Conservation (phyloP, 345 rosid genomes). For the Eutrema japonicum region DNA sequence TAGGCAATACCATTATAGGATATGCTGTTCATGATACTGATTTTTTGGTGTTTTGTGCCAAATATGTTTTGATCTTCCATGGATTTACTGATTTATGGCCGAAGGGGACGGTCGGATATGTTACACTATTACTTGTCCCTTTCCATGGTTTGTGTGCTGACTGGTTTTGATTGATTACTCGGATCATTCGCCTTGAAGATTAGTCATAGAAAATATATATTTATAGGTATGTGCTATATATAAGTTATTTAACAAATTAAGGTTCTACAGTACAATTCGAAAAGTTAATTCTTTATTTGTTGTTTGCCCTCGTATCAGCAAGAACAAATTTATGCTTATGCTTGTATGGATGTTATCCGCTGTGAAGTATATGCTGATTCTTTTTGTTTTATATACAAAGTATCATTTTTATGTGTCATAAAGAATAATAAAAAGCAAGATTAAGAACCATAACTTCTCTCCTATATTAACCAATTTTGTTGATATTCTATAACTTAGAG, state of each 20-base stretch:
- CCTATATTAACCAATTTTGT: conserved; percentile 1
- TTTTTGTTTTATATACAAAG: neutral
- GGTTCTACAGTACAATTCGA: neutral
- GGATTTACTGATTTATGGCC: neutral
- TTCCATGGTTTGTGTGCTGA: conserved; percentile 1
- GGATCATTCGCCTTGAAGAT: neutral
- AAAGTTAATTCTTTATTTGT: neutral
- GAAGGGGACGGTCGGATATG: neutral
- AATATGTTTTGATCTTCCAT: conserved; percentile 2
- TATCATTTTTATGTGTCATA: neutral
- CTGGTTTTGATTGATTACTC: neutral
- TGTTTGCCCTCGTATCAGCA: neutral
- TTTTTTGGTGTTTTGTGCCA: neutral
- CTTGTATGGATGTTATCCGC: conserved; percentile 15
- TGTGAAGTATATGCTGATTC: conserved; percentile 27
- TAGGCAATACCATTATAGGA: neutral
- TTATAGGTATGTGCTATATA: neutral
- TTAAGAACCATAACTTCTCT: conserved; percentile 5
- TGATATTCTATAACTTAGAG: neutral
- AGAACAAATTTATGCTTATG: conserved; percentile 13
- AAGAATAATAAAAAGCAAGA: conserved; percentile 18
- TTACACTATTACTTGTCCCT: conserved; percentile 13
- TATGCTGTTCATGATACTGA: conserved; percentile 26
- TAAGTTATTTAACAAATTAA: conserved; percentile 10
- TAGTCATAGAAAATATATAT: neutral